Evolutionary conservation across 2,329 filamentous ascomycete species (phyloP).

Genomic region (Xylariomycetidae sp.): DNA sequence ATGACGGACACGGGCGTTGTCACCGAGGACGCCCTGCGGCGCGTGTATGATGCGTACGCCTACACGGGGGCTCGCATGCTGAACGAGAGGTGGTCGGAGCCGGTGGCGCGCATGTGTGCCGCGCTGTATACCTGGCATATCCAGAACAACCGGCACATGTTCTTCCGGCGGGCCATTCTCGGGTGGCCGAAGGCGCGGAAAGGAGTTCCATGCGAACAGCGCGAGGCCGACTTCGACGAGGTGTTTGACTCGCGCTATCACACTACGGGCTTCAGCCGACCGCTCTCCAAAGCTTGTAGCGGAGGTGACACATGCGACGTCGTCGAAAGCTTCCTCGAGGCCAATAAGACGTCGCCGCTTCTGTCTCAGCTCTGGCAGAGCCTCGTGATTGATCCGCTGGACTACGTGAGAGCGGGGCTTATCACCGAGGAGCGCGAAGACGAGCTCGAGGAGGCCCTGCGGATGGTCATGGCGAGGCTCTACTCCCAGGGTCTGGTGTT

Average conservation of each 20-base stretch:
- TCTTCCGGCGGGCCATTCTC: slow-evolving; percentile 1
- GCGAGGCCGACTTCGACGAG: slow-evolving; percentile 21
- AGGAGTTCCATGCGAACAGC: slow-evolving; percentile 4
- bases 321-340: background rate
- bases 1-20: slow-evolving; percentile 16
- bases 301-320: slow-evolving; percentile 1
- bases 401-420: background rate
- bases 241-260: slow-evolving; percentile 17
- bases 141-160: slow-evolving; percentile 16
- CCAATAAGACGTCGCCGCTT: background rate
- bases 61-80: slow-evolving; percentile 15
- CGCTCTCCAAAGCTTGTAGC: slow-evolving; percentile 11
- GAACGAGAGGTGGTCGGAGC: slow-evolving; percentile 20
- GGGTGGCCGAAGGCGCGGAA: slow-evolving; percentile 1
- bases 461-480: slow-evolving; percentile 13
- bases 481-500: slow-evolving; percentile 16
- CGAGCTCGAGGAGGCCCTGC: background rate
- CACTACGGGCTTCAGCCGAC: slow-evolving; percentile 18
- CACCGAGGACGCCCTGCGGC: slow-evolving; percentile 16
- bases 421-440: background rate
- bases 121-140: slow-evolving; percentile 22
- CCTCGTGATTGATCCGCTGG: slow-evolving; percentile 1
- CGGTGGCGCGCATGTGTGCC: slow-evolving; percentile 15
- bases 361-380: slow-evolving; percentile 1
- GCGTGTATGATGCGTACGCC: slow-evolving; percentile 23